Evolutionary conservation across 345 rosid species (phyloP).

Genomic region (Salix suchowensis): DNA sequence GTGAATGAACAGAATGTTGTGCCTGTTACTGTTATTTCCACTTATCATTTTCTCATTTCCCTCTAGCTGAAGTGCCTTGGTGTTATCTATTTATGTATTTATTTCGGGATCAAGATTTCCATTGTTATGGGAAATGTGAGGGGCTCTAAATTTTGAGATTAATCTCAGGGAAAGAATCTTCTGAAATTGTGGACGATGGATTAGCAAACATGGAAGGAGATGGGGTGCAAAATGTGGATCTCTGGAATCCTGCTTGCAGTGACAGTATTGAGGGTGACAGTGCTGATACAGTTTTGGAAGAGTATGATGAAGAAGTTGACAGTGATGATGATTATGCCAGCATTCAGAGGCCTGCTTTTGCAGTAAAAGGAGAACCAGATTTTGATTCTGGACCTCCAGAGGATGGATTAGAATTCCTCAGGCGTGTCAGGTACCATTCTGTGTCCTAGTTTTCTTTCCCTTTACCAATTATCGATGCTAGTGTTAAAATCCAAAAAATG

Average conservation of each 20-base stretch:
- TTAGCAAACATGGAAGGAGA: constrained; percentile 18
- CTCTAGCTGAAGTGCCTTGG: background rate
- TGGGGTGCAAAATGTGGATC: constrained; percentile 19
- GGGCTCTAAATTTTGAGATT: constrained; percentile 18
- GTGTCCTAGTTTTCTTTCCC: background rate
- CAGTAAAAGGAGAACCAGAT: constrained; percentile 80
- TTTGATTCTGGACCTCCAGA: constrained; percentile 86
- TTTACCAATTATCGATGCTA: background rate
- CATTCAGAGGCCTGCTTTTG: constrained; percentile 81
- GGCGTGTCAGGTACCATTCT: constrained; percentile 75
- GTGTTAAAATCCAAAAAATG: no score
- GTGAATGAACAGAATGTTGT: constrained; percentile 5
- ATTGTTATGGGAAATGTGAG: background rate
- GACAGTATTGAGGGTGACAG: constrained; percentile 29
- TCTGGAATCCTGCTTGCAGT: constrained; percentile 17
- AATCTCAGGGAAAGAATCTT: constrained; percentile 47
- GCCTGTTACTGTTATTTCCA: constrained; percentile 6
- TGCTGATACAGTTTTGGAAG: constrained; percentile 19
- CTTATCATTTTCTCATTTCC: background rate
- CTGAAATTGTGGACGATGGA: constrained; percentile 27
- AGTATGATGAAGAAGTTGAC: constrained; percentile 51
- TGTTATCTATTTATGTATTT: background rate
- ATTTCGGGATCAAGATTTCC: background rate
- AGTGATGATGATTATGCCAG: constrained; percentile 60
- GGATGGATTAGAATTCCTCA: constrained; percentile 82